Conservation (phyloP, 208 protist species). For the Leptomonas pyrrhocoris region DNA sequence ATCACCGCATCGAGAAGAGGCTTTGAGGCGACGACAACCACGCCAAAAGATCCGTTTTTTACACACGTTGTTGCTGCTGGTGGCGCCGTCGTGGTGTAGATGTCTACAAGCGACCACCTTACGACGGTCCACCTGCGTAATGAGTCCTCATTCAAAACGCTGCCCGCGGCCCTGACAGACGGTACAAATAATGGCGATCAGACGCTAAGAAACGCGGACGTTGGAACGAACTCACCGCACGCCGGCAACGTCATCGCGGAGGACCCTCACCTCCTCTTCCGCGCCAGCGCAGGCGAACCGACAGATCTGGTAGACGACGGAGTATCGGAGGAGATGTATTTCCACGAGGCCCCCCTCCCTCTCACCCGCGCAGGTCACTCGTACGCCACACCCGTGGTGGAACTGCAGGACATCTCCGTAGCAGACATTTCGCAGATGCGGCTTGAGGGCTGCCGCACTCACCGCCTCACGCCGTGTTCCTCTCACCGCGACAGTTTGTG, state of each 20-base stretch:
- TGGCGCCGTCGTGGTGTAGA: neutral
- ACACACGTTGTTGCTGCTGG: too few species aligned
- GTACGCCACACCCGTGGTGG: constrained; percentile 9
- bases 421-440: constrained; percentile 49
- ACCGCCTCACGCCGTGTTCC: constrained; percentile 2
- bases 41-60: too few species aligned
- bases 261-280: neutral
- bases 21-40: too few species aligned
- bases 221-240: neutral
- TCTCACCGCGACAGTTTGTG: constrained; percentile 8
- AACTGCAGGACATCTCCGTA: constrained; percentile 28
- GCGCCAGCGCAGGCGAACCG: neutral
- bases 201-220: neutral
- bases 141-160: constrained; percentile 16
- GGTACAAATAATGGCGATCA: neutral
- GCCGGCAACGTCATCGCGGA: neutral
- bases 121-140: constrained; percentile 18
- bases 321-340: constrained; percentile 2
- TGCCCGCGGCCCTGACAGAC: constrained; percentile 12
- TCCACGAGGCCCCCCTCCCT: neutral
- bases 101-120: constrained; percentile 19
- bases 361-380: neutral
- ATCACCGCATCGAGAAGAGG: too few species aligned
- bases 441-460: constrained; percentile 41
- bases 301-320: neutral